Evolutionary conservation across 2,329 filamentous ascomycete species (phyloP).

Genomic region (Paecilomyces fulvus): DNA sequence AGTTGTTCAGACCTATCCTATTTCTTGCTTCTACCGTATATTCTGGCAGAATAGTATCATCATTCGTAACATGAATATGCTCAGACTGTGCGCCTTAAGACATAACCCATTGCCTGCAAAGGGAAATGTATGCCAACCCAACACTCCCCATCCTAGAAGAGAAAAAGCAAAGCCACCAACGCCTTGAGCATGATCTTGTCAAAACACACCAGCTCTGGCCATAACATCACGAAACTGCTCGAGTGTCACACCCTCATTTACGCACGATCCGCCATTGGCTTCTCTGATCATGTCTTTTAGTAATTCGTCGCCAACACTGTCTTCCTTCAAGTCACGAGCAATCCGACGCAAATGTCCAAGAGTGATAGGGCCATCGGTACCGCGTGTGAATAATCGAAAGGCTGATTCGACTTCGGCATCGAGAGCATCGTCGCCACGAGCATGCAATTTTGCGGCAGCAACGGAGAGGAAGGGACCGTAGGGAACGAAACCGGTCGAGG

Average conservation of each 20-base stretch:
- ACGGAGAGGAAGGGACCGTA: conserved; percentile 81
- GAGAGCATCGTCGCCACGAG: conserved; percentile 43
- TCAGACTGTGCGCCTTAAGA: not conserved
- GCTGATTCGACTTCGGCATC: conserved; percentile 71
- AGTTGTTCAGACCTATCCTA: no score
- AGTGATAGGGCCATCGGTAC: conserved; percentile 56
- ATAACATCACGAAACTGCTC: conserved; percentile 84
- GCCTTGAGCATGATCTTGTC: conserved; percentile 28
- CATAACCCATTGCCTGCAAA: not conserved
- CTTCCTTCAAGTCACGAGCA: conserved; percentile 74
- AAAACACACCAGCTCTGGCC: conserved; percentile 74
- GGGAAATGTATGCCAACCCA: not conserved
- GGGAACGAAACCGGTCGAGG: conserved; percentile 64
- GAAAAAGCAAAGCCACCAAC: not conserved
- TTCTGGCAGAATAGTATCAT: no score
- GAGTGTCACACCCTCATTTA: conserved; percentile 60
- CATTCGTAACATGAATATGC: not conserved
- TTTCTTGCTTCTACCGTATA: no score
- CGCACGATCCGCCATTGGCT: conserved; percentile 73
- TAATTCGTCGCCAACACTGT: conserved; percentile 65
- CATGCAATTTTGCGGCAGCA: conserved; percentile 75
- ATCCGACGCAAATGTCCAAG: conserved; percentile 69
- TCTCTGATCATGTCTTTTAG: conserved; percentile 91
- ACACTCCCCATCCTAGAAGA: not conserved
- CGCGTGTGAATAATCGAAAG: conserved; percentile 67